Evolutionary conservation across 805 yeast species (phyloP).

Genomic region (Metschnikowia kofuensis): DNA sequence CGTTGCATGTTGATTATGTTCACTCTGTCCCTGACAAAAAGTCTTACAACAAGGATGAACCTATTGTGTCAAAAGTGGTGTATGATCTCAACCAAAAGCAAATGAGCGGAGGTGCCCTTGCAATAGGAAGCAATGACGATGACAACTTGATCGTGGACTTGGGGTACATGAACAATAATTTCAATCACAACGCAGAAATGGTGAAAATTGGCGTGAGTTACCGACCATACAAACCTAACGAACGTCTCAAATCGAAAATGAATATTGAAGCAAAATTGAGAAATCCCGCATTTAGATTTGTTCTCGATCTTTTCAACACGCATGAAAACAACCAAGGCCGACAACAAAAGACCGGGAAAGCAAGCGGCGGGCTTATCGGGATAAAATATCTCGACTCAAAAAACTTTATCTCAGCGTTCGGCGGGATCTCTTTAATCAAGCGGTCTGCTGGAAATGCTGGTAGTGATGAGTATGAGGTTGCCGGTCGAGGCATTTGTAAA

Average conservation of each 20-base stretch:
- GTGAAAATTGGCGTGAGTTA: conserved; percentile 47
- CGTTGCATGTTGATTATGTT: conserved; percentile 40
- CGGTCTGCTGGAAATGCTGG: conserved; percentile 52
- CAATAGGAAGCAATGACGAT: conserved; percentile 36
- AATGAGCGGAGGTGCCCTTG: conserved; percentile 32
- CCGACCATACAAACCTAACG: conserved; percentile 53
- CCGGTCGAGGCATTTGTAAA: conserved; percentile 33
- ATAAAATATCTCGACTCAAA: conserved; percentile 30
- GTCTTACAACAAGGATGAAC: conserved; percentile 35
- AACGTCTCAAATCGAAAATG: conserved; percentile 45
- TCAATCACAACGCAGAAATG: conserved; percentile 50
- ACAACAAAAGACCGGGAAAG: conserved; percentile 56
- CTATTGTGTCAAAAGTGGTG: conserved; percentile 45
- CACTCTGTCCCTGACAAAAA: conserved; percentile 23
- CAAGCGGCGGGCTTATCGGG: conserved; percentile 52
- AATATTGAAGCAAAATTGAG: conserved; percentile 44
- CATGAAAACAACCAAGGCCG: conserved; percentile 47
- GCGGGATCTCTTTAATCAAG: conserved; percentile 60
- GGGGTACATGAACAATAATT: conserved; percentile 41
- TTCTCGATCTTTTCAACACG: conserved; percentile 29
- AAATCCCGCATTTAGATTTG: conserved; percentile 43
- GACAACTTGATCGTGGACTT: conserved; percentile 37
- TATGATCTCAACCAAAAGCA: conserved; percentile 40
- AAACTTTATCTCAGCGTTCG: conserved; percentile 26
- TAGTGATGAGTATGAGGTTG: conserved; percentile 49